Evolutionary conservation across 495 filamentous ascomycete species (phyloP), one percentile per base, ranked within the genome.

Genomic region (Arthonia radiata): DNA sequence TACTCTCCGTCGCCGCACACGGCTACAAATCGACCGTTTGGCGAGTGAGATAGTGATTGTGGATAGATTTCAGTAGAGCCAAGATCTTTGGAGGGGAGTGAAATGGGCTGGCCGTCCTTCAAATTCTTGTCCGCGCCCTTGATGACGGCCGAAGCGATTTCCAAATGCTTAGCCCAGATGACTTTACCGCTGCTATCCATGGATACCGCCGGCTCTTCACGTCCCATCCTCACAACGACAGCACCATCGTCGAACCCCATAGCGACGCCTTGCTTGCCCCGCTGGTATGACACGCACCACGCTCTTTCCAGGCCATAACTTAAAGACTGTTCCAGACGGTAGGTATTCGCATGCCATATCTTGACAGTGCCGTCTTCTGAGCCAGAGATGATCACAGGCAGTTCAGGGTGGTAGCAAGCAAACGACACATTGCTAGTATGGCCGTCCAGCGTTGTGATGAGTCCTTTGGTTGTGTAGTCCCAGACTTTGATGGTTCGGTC

Each of bases 391-490:
- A 99, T 94, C 34, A 99, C 71, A 7, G 86, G 86, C 17, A 99
- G 53, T 49, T 94, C 89, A 0, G 86, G 86, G 44, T 99, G 86
- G 43, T 92, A 99, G 50, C 81, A 91, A 12, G 86, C 86, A 41
- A 94, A 99, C 5, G 79, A 91, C n/a, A 99, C 86, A 39, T 99
- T 99, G 50, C 78, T 90, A 4, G 83, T 89, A 40, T 99, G 86
- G 24, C 89, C 89, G 50, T 99, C 86, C 15, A 99, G 54, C 16
- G 83, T 94, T 15, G 83, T 83, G 44, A 94, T 92, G 23, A 93
- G 61, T 21, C 79, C 82, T 51, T 94, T 94, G 17, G 83, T 94
- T 3, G 86, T 94, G 52, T 94, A 93, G 44, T 94, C 89, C 89
- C 86, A 99, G 18, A 99, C 64, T 33, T 63, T 99, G 31, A 83